Evolutionary conservation across 176 grass and related monocot genomes (phyloP), one percentile per base, ranked within the genome.

Genomic region (Carex littledalei): DNA sequence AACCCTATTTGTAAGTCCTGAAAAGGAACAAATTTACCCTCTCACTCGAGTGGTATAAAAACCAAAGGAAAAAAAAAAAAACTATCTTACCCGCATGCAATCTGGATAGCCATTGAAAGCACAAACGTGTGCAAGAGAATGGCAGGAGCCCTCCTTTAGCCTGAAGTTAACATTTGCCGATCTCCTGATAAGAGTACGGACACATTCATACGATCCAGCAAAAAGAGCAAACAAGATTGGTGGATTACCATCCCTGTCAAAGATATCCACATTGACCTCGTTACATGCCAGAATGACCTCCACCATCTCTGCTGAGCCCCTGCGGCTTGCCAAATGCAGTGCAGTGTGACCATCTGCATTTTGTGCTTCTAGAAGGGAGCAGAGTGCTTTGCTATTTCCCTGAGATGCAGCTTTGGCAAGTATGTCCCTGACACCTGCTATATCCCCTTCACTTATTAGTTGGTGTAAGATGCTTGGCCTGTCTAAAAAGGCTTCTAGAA

Each of bases 81-180:
- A 55, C 16, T 78, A 52, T 67, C 17, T 61, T 68, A 99, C 96
- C 57, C 66, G 58, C 96, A 99, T 99, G 88, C 96, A 99, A 80
- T 99, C 96, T 45, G 96, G 96, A 81, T 99, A 89, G 78, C 96
- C 96, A 89, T 99, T 91, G 88, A 89, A 92, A 89, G 96, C 96
- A 92, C 96, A 99, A 58, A 99, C 67, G 90, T 99, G 96, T 41
- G 90, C 84, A 91, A 99, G 90, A 84, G 90, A 94, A 87, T 93
- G 93, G 83, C 96, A 87, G 58, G 89, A 87, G 55, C 93, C 93
- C 81, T 94, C 96, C 91, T 90, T 91, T 41, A 95, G 85, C 62
- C 88, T 92, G 67, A 84, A 95, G 87, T 87, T 84, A 85, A 95
- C 89, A 89, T 92, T 82, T 81, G 96, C 86, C 49, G 87, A 92